phyloP scores from a whole-genome alignment of 208 protist genomes.

The Leishmania mexicana region DNA sequence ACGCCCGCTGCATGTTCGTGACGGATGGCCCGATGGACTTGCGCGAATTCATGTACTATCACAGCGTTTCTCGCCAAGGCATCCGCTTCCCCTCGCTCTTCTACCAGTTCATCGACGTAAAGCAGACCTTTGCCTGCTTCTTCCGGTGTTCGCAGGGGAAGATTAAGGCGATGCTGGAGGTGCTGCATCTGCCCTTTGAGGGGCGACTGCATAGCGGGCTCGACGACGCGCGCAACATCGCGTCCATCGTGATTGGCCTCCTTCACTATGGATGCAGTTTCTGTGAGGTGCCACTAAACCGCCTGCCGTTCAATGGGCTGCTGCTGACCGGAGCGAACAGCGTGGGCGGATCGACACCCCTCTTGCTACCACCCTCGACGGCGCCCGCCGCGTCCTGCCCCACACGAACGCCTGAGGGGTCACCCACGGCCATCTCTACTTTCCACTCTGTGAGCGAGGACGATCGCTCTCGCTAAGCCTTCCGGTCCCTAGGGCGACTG shows the following conservation, averaged over 20 bases:
- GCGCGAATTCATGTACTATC: conserved; percentile 83
- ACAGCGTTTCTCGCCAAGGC: conserved; percentile 73
- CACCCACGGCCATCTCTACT: conserved; percentile 14
- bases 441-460: conserved; percentile 27
- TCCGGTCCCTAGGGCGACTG: neutral
- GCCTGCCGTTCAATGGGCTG: conserved; percentile 28
- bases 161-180: conserved; percentile 90
- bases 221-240: conserved; percentile 88
- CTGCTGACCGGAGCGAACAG: conserved; percentile 9
- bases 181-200: conserved; percentile 73
- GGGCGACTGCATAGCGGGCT: conserved; percentile 87
- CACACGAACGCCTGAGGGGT: neutral
- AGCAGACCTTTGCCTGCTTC: conserved; percentile 77
- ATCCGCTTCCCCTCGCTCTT: conserved; percentile 85
- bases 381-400: conserved; percentile 10
- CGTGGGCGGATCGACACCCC: conserved; percentile 8
- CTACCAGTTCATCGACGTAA: conserved; percentile 90
- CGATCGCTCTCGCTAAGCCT: conserved; percentile 14
- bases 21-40: conserved; percentile 87
- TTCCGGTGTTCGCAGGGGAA: conserved; percentile 80
- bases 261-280: conserved; percentile 77
- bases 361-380: conserved; percentile 42
- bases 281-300: conserved; percentile 72
- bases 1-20: conserved; percentile 65
- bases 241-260: conserved; percentile 83